These are phyloP conservation scores for Batkoa obscura DNA, from an alignment of 371 early-diverging fungal species.

Conservation along the genomic window DNA sequence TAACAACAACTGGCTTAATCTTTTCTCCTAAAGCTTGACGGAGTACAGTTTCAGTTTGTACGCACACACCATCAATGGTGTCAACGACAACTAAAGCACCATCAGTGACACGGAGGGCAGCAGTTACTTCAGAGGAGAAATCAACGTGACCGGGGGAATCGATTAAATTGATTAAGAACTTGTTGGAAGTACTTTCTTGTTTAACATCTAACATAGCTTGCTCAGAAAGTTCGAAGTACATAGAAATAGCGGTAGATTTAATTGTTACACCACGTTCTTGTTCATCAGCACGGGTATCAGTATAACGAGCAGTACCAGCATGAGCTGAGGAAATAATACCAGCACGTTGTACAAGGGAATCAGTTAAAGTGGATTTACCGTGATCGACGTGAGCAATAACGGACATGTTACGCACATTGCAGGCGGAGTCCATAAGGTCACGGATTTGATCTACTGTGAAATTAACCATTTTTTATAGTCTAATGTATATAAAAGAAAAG, in stretches of 20 bases:
- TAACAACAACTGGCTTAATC: constrained; percentile 96
- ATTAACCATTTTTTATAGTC: constrained; percentile 17
- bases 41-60: constrained; percentile 99
- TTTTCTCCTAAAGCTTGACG: constrained; percentile 98
- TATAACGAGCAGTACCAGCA: constrained; percentile 97
- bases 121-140: constrained; percentile 99
- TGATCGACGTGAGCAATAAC: constrained; percentile 99
- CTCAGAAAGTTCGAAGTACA: constrained; percentile 89
- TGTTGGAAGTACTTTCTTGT: constrained; percentile 76
- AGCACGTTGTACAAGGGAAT: constrained; percentile 96
- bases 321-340: constrained; percentile 95
- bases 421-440: constrained; percentile 36
- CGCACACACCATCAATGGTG: constrained; percentile 98
- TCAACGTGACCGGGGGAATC: constrained; percentile 99
- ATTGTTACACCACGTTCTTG: constrained; percentile 99
- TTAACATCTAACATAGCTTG: constrained; percentile 78
- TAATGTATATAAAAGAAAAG: too few species aligned
- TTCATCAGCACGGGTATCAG: constrained; percentile 98
- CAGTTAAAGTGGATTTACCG: constrained; percentile 93
- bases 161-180: constrained; percentile 99
- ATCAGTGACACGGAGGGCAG: constrained; percentile 99
- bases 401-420: constrained; percentile 99
- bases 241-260: constrained; percentile 98
- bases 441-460: constrained; percentile 36
- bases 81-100: constrained; percentile 99